Evolutionary conservation across 306 rosid genomes (phyloP).

Genomic region (Castanopsis chinensis): DNA sequence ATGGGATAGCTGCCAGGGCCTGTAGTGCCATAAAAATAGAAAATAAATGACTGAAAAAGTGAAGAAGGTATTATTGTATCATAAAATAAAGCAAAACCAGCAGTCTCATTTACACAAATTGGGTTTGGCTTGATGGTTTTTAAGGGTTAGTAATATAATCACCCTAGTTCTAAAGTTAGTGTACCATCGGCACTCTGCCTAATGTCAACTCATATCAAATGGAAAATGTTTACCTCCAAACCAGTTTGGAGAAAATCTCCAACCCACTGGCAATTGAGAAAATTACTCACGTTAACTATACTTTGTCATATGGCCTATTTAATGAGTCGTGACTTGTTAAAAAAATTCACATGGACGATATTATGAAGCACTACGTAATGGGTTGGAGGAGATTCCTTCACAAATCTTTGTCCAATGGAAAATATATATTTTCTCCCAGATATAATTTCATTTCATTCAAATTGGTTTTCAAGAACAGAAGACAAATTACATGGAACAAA

Average conservation of each 20-base stretch:
- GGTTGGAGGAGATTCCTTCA: too few relatives aligned
- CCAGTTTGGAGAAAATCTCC: too few relatives aligned
- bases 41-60: neutral
- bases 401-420: neutral
- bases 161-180: neutral
- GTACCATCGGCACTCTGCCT: neutral
- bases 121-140: conserved; percentile 1
- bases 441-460: neutral
- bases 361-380: too few relatives aligned
- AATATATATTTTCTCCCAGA: neutral
- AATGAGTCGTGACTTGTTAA: too few relatives aligned
- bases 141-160: neutral
- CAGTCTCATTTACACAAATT: conserved; percentile 5
- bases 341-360: too few relatives aligned
- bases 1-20: conserved; percentile 98
- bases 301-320: too few relatives aligned
- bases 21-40: conserved; percentile 35
- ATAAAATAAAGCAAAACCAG: conserved; percentile 3
- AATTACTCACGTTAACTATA: too few relatives aligned
- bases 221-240: neutral
- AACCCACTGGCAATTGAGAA: too few relatives aligned
- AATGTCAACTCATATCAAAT: neutral
- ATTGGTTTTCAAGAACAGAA: neutral
- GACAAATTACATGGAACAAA: neutral
- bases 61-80: neutral